Base-by-base conservation (phyloP, 805 yeast genomes). In the Candida oleophila region DNA sequence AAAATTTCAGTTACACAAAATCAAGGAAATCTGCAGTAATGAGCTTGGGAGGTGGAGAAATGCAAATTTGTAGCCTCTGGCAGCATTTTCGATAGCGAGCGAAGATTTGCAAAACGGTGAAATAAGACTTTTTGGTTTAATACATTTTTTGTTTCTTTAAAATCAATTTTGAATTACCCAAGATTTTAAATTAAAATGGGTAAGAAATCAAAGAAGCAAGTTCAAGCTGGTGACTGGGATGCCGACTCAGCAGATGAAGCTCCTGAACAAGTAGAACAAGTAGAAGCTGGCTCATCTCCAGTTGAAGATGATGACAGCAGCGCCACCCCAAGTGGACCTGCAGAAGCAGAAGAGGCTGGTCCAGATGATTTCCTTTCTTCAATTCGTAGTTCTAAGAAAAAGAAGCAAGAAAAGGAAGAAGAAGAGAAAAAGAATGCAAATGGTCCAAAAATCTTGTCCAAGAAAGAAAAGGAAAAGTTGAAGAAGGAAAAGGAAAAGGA, bases 401-500 rank as follows among this genome's bases (percentile, higher is more conserved):
- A 87, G 78, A 83, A 85, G 69, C 83, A 80, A 55, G 83, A 77
- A 40, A 83, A 82, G 66, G 82, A 77, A 49, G 84, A 81, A 46
- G 82, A 80, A 50, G 83, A 81, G 56, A 80, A 79, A 45, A 78
- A 79, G 51, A 70, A 65, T 57, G 70, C 72, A 42, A 81, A 76
- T 42, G 89, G 80, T 25, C 89, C 92, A 41, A 78, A 82, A 53
- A 76, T 90, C 61, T 89, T 91, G 68, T 82, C 92, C 48, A 94
- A 92, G 80, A 90, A 92, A 71, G 98, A 87, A 61, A 87, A 87
- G 71, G 95, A 92, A 73, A 91, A 85, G 73, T 96, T 94, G 68
- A 89, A 88, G 82, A 96, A 92, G 67, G 96, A 91, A 66, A 82
- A 81, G 54, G 95, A 87, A 64, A 92, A 92, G 76, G 88, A 85